Evolutionary conservation across 1,284 basidiomycete species (phyloP), one percentile per base, ranked within the genome.

Genomic region (Meripilus lineatus): DNA sequence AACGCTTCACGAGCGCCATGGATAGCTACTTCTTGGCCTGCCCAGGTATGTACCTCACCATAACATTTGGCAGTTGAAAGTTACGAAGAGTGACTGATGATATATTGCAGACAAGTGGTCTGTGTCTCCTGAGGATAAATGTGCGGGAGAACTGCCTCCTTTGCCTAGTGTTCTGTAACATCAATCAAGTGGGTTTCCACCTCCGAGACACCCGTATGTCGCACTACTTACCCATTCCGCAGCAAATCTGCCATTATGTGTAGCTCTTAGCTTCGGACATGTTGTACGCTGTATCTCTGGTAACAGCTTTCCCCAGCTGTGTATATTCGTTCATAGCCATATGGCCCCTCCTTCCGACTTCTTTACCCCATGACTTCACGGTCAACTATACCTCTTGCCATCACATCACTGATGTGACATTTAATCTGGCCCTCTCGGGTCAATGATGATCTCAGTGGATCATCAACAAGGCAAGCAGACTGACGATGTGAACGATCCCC

Each of bases 11-110:
- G 28, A 75, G 63, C 44, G 75, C 83, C 6, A 70, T 88, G 51
- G 80, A 84, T 42, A 69, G 73, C 8, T 86, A 88, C 55, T 86
- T 86, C 54, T 55, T 84, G 10, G 77, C 81, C 17, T 84, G 81
- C 60, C 83, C 82, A 49, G 82, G 81, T 81, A 45, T 21, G 74
- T 32, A 6, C 34, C 14, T 37, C 20, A 6, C 17, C 10, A 21
- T 38, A 14, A 14, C 13, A 15, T 13, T 10, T 20, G 43, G 10
- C 5, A 24, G 15, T 14, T 13, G 11, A 35, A 4, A 23, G 21
- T 18, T 3, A 14, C 32, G 20, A 8, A 30, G n/a, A n/a, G 8
- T 30, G 28, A n/a, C n/a, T 30, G 28, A 30, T 30, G 10, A 8
- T 30, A 30, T 30, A 21, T 28, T 33, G 11, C 22, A 67, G 66